Evolutionary conservation across 1,284 basidiomycete genomes (phyloP), one percentile per base, ranked within the genome.

Genomic region (Trichosporon asahii): DNA sequence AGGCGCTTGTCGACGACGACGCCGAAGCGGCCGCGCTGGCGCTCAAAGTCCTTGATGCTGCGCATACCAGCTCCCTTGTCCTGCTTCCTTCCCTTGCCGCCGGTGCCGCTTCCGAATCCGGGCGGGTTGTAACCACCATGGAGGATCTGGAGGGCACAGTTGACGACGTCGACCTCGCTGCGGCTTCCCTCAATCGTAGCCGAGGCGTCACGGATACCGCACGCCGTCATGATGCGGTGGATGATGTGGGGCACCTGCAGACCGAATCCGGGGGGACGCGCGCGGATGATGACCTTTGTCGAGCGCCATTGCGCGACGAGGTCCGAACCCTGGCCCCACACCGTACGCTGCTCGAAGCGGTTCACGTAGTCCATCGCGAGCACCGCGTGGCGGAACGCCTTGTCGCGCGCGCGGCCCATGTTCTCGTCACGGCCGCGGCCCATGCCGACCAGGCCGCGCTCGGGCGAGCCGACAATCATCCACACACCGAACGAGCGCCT

Each of bases 121-220:
- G 80, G 78, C 21, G 79, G 77, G 9, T 68, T 66, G 57, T 68
- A 68, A 1, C 84, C 84, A 29, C 82, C 82, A 68, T 85, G 84
- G 53, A 85, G 72, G 57, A 84, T 75, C 72, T 80, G 79, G 60
- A 82, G 75, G 6, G 76, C 78, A n/a, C 83, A 83, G 74, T 87
- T 87, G 74, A 86, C 79, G 8, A 86, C 85, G 65, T 86, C 90
- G 76, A 92, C 85, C 53, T 88, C 88, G 83, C 96, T 97, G 74
- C 93, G 86, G 76, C 92, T 95, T 40, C 95, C 95, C 88, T 93
- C 92, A 53, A 98, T 92, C 83, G 95, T 95, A 31, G 93, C 96
- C 75, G 91, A 93, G 61, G 93, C 88, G 83, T 99, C 96, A 80
- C 93, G 92, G 85, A 98, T 93, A 12, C 96, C 96, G 1, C 93